phyloP scores from a whole-genome alignment of 768 basidiomycete species.

The Sarcodon sp. region DNA sequence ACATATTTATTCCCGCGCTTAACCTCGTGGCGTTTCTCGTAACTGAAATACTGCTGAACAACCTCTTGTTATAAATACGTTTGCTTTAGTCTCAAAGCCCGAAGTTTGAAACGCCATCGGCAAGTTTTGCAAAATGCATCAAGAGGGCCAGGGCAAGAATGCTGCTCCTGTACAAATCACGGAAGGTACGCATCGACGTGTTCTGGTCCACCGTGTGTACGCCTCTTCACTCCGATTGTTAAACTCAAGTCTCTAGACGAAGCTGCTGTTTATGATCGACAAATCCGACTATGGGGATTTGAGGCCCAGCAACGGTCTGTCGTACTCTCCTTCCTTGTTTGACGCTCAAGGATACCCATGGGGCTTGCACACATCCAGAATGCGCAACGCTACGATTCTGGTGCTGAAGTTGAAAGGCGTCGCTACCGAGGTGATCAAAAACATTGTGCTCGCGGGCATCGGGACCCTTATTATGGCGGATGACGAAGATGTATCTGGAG shows the following conservation, averaged over 20 bases:
- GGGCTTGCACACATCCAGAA: slow-evolving; percentile 32
- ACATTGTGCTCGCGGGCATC: slow-evolving; percentile 93
- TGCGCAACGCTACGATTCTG: slow-evolving; percentile 87
- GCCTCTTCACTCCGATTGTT: background rate
- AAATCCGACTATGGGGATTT: slow-evolving; percentile 95
- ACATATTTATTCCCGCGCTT: too few species aligned
- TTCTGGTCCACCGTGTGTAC: background rate
- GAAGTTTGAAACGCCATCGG: too few species aligned
- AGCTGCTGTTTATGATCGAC: slow-evolving; percentile 88
- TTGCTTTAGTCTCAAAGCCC: too few species aligned
- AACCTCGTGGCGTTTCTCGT: too few species aligned
- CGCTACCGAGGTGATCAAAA: slow-evolving; percentile 93
- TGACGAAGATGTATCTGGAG: slow-evolving; percentile 55
- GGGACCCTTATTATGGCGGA: slow-evolving; percentile 84
- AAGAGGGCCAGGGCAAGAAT: slow-evolving; percentile 2
- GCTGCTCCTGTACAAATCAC: slow-evolving; percentile 14
- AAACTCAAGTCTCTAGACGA: slow-evolving; percentile 25
- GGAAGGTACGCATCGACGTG: slow-evolving; percentile 10
- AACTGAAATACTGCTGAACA: too few species aligned
- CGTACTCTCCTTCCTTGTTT: background rate
- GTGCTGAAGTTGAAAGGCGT: slow-evolving; percentile 69
- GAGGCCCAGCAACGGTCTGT: slow-evolving; percentile 90
- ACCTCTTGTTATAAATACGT: too few species aligned
- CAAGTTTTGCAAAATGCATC: too few species aligned
- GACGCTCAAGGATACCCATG: background rate